phyloP scores from a whole-genome alignment of 768 basidiomycete species.

The Russula griseocarnosa region DNA sequence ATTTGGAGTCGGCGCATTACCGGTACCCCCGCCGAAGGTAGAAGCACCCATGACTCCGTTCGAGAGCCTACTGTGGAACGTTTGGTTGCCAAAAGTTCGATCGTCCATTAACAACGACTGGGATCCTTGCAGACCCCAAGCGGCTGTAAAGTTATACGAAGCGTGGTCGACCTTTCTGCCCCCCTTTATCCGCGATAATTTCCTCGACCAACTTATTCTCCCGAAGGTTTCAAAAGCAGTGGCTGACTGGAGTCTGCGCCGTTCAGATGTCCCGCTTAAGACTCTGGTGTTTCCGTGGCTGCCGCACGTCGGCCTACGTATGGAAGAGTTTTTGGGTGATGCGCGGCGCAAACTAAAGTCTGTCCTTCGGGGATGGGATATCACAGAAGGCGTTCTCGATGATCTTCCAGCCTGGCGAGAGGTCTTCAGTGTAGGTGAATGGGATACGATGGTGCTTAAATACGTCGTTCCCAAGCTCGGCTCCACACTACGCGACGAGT shows the following conservation, averaged over 20 bases:
- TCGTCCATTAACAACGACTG: conserved; percentile 94
- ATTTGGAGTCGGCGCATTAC: conserved; percentile 48
- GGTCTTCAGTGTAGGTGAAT: conserved; percentile 77
- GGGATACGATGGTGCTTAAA: conserved; percentile 89
- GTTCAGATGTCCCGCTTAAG: conserved; percentile 57
- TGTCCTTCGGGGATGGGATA: conserved; percentile 69
- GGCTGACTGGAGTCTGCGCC: conserved; percentile 73
- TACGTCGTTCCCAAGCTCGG: conserved; percentile 91
- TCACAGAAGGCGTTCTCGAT: conserved; percentile 66
- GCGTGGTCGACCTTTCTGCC: conserved; percentile 86
- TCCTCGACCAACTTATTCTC: conserved; percentile 91
- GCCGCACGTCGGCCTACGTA: conserved; percentile 75
- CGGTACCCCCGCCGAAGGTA: conserved; percentile 34
- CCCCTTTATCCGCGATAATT: conserved; percentile 86
- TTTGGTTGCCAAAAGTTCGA: conserved; percentile 94
- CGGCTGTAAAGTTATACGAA: conserved; percentile 81
- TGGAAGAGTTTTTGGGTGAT: conserved; percentile 84
- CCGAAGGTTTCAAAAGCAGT: conserved; percentile 88
- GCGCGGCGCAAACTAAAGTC: conserved; percentile 82
- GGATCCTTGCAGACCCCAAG: conserved; percentile 65
- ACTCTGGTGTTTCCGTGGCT: conserved; percentile 94
- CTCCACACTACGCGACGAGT: conserved; percentile 72
- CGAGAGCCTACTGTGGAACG: conserved; percentile 89
- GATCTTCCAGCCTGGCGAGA: conserved; percentile 72
- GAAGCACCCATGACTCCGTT: conserved; percentile 86